Conservation (phyloP, 192 early-diverging fungal genomes). For the Coemansia sp. region DNA sequence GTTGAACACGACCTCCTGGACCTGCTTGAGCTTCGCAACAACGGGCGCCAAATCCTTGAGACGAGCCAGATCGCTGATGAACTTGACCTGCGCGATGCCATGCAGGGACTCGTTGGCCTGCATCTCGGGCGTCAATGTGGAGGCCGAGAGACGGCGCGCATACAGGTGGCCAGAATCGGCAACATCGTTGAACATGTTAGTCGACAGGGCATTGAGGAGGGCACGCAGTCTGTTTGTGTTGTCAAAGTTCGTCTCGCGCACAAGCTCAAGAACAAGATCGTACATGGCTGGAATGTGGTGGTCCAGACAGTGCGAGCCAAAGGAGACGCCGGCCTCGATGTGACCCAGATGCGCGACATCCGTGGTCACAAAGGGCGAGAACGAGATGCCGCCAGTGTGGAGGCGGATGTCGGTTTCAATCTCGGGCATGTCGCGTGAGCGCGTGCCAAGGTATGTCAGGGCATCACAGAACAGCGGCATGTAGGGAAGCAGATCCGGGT, state of each 20-base stretch:
- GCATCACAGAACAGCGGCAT: conserved; percentile 75
- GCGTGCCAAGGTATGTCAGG: conserved; percentile 67
- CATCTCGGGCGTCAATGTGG: conserved; percentile 61
- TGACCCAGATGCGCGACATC: conserved; percentile 64
- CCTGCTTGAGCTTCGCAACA: conserved; percentile 58
- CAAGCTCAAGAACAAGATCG: conserved; percentile 68
- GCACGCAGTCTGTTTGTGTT: conserved; percentile 73
- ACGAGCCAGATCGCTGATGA: conserved; percentile 72
- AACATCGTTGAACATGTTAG: conserved; percentile 74
- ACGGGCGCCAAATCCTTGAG: conserved; percentile 62
- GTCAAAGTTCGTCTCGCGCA: conserved; percentile 70
- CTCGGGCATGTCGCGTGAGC: conserved; percentile 66
- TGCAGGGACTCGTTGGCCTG: conserved; percentile 49
- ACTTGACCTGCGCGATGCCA: conserved; percentile 74
- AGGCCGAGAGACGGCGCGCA: conserved; percentile 71
- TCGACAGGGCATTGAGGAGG: conserved; percentile 70
- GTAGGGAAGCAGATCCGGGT: conserved; percentile 68
- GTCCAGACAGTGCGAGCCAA: conserved; percentile 70
- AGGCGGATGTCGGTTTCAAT: conserved; percentile 87
- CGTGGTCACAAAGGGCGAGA: conserved; percentile 64
- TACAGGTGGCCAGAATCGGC: conserved; percentile 81
- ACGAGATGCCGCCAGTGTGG: conserved; percentile 83
- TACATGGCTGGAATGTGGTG: conserved; percentile 76
- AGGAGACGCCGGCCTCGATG: conserved; percentile 65
- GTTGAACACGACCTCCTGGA: conserved; percentile 51